These are phyloP conservation scores for Clitocybe nebularis DNA, from an alignment of 1,284 basidiomycete species.

Conservation along the genomic window DNA sequence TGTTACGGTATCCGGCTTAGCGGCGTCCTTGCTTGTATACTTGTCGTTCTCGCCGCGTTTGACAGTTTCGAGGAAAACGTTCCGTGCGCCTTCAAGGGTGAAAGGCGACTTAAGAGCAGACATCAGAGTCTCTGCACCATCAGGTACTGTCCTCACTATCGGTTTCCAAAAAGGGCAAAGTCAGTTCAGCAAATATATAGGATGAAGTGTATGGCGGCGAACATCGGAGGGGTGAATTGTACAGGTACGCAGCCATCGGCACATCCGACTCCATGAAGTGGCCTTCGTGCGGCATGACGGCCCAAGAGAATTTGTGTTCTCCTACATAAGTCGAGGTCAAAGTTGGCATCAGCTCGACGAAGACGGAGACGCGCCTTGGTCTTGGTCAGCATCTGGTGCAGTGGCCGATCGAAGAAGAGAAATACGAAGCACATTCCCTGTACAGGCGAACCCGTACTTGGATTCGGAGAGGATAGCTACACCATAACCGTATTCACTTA, in stretches of 20 bases:
- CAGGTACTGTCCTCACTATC: constrained; percentile 53
- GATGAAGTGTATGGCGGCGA: constrained; percentile 20
- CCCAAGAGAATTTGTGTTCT: constrained; percentile 84
- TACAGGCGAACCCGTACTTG: constrained; percentile 87
- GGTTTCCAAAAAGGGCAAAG: background rate
- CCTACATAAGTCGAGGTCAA: constrained; percentile 33
- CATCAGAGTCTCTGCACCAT: constrained; percentile 24
- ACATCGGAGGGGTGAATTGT: constrained; percentile 84
- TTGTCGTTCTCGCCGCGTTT: constrained; percentile 89
- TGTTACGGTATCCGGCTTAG: constrained; percentile 44
- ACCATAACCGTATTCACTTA: constrained; percentile 91
- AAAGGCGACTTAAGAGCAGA: constrained; percentile 47
- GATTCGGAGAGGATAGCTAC: constrained; percentile 92
- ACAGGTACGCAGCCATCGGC: constrained; percentile 76
- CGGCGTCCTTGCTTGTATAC: constrained; percentile 33
- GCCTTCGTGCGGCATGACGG: constrained; percentile 80
- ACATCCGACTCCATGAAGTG: constrained; percentile 86
- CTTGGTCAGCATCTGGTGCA: constrained; percentile 88
- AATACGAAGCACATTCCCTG: constrained; percentile 80
- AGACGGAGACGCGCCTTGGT: constrained; percentile 61
- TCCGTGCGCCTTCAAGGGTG: constrained; percentile 61
- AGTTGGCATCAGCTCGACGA: constrained; percentile 43
- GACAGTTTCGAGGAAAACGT: constrained; percentile 90
- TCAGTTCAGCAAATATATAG: background rate
- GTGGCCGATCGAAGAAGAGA: constrained; percentile 89